Base-by-base conservation (phyloP, 768 basidiomycete genomes). In the Pleurotus platypus region DNA sequence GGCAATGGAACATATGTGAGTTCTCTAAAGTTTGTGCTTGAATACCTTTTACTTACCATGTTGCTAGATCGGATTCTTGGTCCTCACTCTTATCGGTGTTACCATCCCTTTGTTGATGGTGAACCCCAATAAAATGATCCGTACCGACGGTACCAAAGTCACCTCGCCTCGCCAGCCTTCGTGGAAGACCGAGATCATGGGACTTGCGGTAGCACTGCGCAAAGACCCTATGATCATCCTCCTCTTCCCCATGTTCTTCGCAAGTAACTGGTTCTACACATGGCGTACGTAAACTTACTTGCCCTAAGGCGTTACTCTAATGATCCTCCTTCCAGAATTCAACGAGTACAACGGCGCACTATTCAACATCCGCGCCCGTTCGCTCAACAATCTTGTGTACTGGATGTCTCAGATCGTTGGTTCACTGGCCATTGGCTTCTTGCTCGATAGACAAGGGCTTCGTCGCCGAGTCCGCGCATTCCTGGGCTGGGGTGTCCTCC, bases 221-320 rank as follows among this genome's bases (percentile, higher is more conserved):
- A 85, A 79, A 13, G 91, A 93, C 63, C 89, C 87, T 0, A 75
- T 78, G 70, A 82, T 94, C 62, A 59, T 91, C 15, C 71, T 90
- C 2, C 77, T 92, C n/a, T 89, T 92, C 75, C 91, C 91, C 12
- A 88, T 92, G 85, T 91, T 92, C 70, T 82, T 90, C 55, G 82
- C 87, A 9, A 87, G 85, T 39, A 91, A 91, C 68, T 91, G 87
- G 81, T 90, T 90, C 72, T 90, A 90, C 66, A 86, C 89, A 1
- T 92, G 87, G 87, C 89, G 87, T 89, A 60, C 66, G 85, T 67
- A 16, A 9, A 27, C 43, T 16, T 16, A 15, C n/a, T 49, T n/a
- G 20, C 30, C 1, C 40, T 20, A 18, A 47, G 37, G 57, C 51
- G 37, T 45, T 46, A 9, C 57, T 60, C 40, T 27, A 39, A n/a